These are phyloP conservation scores for Chenopodium album DNA, from an alignment of 148 eudicot species.

Conservation along the genomic window DNA sequence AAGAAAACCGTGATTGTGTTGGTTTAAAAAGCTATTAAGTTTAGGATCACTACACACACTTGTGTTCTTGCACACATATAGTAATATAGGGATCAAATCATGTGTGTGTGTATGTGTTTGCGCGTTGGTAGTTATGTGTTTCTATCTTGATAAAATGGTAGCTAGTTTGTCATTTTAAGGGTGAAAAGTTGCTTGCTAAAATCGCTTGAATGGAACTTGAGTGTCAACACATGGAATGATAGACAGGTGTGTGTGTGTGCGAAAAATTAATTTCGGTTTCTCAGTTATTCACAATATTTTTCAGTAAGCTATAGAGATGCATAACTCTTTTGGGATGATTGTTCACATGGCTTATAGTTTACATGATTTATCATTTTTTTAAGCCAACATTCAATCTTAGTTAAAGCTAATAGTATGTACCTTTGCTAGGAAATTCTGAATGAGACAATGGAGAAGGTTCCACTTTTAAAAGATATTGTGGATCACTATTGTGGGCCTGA, in stretches of 20 bases:
- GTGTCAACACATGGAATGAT: neutral
- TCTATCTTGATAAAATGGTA: neutral
- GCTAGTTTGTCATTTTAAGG: neutral
- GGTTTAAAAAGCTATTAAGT: neutral
- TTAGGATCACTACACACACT: neutral
- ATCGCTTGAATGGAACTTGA: neutral
- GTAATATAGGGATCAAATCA: neutral
- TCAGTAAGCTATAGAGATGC: neutral
- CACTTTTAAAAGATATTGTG: slow-evolving; percentile 73
- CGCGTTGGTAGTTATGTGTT: neutral
- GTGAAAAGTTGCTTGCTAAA: too few relatives aligned
- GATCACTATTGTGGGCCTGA: slow-evolving; percentile 81
- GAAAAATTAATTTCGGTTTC: too few relatives aligned
- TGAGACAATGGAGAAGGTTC: slow-evolving; percentile 72
- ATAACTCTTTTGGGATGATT: neutral
- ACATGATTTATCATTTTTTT: neutral
- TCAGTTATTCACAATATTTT: neutral
- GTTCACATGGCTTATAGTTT: neutral
- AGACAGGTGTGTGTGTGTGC: neutral
- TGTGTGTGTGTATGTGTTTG: neutral
- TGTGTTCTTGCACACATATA: too few relatives aligned
- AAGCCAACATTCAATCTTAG: neutral
- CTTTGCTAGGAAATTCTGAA: slow-evolving; percentile 52
- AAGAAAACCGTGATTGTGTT: too few relatives aligned
- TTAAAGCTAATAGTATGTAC: neutral